Evolutionary conservation across 345 rosid genomes (phyloP).

Genomic region (Trapa incisa): DNA sequence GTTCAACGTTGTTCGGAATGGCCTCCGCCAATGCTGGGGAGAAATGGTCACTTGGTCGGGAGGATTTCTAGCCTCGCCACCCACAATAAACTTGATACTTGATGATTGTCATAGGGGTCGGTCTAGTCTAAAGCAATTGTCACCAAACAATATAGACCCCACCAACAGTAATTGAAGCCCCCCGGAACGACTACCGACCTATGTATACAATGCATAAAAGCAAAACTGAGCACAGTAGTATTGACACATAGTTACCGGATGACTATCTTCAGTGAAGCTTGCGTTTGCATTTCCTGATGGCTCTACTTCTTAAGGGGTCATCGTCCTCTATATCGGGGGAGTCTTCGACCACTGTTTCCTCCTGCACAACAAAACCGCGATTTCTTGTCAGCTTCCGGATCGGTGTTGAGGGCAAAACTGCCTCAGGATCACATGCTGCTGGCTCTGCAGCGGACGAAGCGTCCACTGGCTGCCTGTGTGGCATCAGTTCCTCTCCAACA

Average conservation of each 20-base stretch:
- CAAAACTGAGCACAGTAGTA: background rate
- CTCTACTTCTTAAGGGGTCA: constrained; percentile 10
- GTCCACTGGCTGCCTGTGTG: constrained; percentile 24
- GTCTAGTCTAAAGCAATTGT: background rate
- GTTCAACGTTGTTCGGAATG: background rate
- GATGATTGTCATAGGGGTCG: background rate
- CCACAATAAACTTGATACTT: background rate
- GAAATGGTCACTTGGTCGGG: background rate
- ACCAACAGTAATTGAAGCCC: background rate
- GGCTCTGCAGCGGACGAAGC: constrained; percentile 16
- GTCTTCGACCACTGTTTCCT: constrained; percentile 58
- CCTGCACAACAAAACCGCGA: constrained; percentile 60
- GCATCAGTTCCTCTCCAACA: constrained; percentile 70
- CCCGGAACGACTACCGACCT: background rate
- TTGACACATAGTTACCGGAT: background rate
- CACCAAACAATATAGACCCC: background rate
- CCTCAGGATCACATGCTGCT: constrained; percentile 18
- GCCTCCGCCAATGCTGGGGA: background rate
- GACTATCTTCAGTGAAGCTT: constrained; percentile 24
- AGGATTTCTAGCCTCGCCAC: background rate
- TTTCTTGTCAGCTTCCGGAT: constrained; percentile 69
- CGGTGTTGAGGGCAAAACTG: constrained; percentile 41
- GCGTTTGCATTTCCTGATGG: constrained; percentile 36
- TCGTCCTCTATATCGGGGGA: constrained; percentile 32
- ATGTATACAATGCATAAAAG: background rate